Percentiles rank a stretch among this genome's conserved stretches.
phyloP scores from a whole-genome alignment of 768 basidiomycete genomes.

The Peribolospora kevripleyi region DNA sequence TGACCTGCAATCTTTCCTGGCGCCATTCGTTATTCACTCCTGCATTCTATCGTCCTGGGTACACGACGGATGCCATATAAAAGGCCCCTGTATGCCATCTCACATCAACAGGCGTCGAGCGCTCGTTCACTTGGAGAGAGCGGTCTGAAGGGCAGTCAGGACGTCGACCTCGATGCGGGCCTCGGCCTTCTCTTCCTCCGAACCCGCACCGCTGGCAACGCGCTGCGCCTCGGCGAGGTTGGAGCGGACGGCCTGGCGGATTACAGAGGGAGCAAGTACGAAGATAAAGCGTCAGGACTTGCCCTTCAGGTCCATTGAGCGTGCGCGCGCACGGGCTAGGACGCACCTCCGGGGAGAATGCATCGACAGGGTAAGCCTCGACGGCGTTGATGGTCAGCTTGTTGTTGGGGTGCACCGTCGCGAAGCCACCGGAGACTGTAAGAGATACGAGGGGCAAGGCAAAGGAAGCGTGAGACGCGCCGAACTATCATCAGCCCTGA shows the following conservation, averaged over 20 bases:
- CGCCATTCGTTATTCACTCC: no score
- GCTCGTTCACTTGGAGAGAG: no score
- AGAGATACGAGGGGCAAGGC: neutral
- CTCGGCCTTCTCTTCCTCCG: slow-evolving; percentile 80
- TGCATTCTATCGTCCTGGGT: no score
- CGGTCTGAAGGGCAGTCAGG: no score
- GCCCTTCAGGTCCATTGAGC: slow-evolving; percentile 2
- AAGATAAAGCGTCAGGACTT: neutral
- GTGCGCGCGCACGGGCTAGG: neutral
- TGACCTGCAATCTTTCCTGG: no score
- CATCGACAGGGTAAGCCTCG: slow-evolving; percentile 69
- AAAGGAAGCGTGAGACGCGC: neutral
- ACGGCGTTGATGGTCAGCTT: slow-evolving; percentile 87
- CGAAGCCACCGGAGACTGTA: slow-evolving; percentile 82
- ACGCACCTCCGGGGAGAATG: slow-evolving; percentile 69
- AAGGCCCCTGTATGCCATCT: no score
- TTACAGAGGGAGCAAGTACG: neutral
- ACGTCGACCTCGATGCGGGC: slow-evolving; percentile 28
- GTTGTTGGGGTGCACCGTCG: slow-evolving; percentile 94
- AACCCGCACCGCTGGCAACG: slow-evolving; percentile 54
- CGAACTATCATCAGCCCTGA: neutral
- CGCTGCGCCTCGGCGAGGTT: slow-evolving; percentile 72
- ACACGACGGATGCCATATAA: no score
- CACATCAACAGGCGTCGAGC: no score
- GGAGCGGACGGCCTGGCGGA: slow-evolving; percentile 51